Conservation (phyloP, 257 asterid species). For the Ocimum tenuiflorum region DNA sequence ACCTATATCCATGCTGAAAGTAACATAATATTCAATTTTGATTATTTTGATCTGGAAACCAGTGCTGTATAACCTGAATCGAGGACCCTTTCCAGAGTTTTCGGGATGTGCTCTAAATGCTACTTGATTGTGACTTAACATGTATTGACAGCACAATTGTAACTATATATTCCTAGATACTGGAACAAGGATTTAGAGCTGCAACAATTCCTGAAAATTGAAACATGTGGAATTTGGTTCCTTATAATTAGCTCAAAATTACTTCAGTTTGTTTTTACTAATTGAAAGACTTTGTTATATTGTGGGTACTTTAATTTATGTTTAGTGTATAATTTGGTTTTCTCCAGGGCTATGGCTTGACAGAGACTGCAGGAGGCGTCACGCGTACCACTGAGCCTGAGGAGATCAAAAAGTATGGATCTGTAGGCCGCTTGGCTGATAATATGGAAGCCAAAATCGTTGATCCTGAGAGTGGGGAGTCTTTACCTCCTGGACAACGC, state of each 20-base stretch:
- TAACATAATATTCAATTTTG: background rate
- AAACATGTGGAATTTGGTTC: background rate
- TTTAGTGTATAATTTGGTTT: background rate
- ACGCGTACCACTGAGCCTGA: slow-evolving; percentile 47
- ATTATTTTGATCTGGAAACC: background rate
- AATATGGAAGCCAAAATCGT: slow-evolving; percentile 75
- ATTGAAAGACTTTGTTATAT: background rate
- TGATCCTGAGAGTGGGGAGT: slow-evolving; percentile 61
- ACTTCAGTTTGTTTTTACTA: background rate
- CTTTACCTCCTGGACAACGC: slow-evolving; percentile 62
- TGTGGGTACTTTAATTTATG: background rate
- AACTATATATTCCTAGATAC: background rate
- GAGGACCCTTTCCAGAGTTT: background rate
- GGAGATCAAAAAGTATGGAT: slow-evolving; percentile 48
- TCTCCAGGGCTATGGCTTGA: slow-evolving; percentile 83
- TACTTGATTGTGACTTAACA: background rate
- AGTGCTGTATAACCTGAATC: background rate
- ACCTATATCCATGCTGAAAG: background rate
- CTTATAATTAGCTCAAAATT: background rate
- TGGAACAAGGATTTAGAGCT: background rate
- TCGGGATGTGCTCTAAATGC: background rate
- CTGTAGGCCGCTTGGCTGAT: slow-evolving; percentile 66
- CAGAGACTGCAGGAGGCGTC: slow-evolving; percentile 70
- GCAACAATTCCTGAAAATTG: background rate
- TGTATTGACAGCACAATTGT: background rate